phyloP scores from a whole-genome alignment of 2,329 filamentous ascomycete genomes.

The Pestalotiopsis sp. region DNA sequence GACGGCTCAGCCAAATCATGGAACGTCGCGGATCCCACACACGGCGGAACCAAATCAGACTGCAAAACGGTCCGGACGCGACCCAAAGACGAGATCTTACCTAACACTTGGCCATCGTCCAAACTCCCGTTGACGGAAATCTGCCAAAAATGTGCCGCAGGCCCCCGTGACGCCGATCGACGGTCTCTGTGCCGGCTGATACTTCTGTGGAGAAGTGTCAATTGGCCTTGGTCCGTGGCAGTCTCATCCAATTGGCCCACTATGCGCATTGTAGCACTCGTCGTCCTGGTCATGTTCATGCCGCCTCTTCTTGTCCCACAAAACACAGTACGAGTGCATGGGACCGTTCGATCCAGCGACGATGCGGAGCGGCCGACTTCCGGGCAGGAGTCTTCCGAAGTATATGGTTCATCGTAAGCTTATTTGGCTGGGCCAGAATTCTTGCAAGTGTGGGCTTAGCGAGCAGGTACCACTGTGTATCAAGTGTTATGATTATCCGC shows the following conservation, averaged over 20 bases:
- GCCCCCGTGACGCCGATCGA: not conserved
- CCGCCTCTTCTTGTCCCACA: not conserved
- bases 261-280: not conserved
- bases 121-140: not conserved
- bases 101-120: not conserved
- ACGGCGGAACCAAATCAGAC: not conserved
- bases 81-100: not conserved
- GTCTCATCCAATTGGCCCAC: not conserved
- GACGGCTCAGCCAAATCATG: conserved; percentile 6
- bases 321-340: not conserved
- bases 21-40: conserved; percentile 11
- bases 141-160: not conserved
- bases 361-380: not conserved
- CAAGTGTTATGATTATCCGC: conserved; percentile 4
- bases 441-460: not conserved
- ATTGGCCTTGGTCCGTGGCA: not conserved
- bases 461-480: not conserved
- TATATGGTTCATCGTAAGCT: not conserved
- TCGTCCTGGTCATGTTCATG: not conserved
- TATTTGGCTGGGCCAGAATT: not conserved
- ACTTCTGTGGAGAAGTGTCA: not conserved
- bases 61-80: not conserved
- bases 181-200: not conserved
- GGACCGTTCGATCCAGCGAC: not conserved
- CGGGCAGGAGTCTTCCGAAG: not conserved